Base-by-base conservation (phyloP, 2,329 filamentous ascomycete species). In the Rutstroemia sp. region DNA sequence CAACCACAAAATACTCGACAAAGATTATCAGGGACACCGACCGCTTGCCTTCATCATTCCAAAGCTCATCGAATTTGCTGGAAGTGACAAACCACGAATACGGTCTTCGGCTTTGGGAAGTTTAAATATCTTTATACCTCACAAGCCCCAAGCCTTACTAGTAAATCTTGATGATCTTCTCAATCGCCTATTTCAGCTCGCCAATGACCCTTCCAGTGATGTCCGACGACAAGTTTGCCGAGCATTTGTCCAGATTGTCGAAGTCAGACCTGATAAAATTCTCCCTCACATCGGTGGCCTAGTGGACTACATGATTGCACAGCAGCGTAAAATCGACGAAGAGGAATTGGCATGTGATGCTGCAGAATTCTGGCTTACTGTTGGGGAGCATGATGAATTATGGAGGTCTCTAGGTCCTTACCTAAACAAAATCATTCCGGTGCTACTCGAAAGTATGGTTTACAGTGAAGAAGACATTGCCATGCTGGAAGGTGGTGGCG, bases 361-460 rank as follows among this genome's bases (percentile, higher is more conserved):
- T 8, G 91, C 94, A 5, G 94, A 99, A 71, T 99, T 99, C 69
- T 99, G 95, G 91, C 82, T 99, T 46, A 90, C 90, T 41, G 86
- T 95, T 19, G 92, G 91, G 59, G 94, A 96, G 70, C 90, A 96
- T 69, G 82, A 88, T 44, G 82, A 87, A 58, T 75, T 97, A 53
- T 90, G 90, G 75, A 80, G 84, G 63, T 80, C 83, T 0, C 77
- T 99, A 47, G 84, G 80, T 8, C 91, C 91, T 0, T 89, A 89
- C 68, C 81, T 97, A 56, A 73, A 81, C 62, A 89, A 88, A 70
- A 92, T 97, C 61, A 87, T 99, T 30, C 94, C 94, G 0, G 88
- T 96, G 1, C 76, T 99, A 52, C 80, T 99, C 7, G 85, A 94
- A 63, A 95, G 90, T 69, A 99, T 99, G 92, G 85, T 97, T 1